A percentile compares a stretch with the other conserved stretches of the same genome.
Evolutionary conservation across 139 green algal species (phyloP).

Genomic region (Chlamydomonas sphaeroides): DNA sequence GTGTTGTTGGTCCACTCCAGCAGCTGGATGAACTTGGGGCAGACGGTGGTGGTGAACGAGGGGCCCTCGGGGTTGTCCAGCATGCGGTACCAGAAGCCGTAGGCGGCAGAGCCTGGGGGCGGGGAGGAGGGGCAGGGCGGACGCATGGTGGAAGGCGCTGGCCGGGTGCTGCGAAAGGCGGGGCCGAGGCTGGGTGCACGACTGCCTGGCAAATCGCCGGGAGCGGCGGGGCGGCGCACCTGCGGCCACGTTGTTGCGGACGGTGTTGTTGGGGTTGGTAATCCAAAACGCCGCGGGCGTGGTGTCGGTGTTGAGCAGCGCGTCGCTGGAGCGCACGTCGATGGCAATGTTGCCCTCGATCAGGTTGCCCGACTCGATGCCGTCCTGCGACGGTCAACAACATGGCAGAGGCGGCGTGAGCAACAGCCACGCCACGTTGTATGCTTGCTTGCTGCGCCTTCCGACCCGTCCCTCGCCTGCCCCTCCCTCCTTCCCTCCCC

Average conservation of each 20-base stretch:
- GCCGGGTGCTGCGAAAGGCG: too few relatives aligned
- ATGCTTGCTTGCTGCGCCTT: too few relatives aligned
- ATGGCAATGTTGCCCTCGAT: constrained; percentile 76
- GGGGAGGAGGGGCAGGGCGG: too few relatives aligned
- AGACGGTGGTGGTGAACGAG: constrained; percentile 49
- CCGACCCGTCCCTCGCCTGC: too few relatives aligned
- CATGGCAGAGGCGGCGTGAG: too few relatives aligned
- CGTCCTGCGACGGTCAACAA: constrained; percentile 33
- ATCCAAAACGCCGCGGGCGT: constrained; percentile 85
- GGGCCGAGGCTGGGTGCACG: too few relatives aligned
- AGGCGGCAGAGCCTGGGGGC: constrained; percentile 46
- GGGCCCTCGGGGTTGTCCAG: constrained; percentile 54
- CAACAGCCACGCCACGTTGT: too few relatives aligned
- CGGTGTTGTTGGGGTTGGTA: constrained; percentile 82
- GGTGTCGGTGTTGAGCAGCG: constrained; percentile 77
- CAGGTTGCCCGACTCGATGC: constrained; percentile 50
- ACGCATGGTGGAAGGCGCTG: too few relatives aligned
- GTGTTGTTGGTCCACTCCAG: constrained; percentile 67
- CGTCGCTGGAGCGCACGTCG: constrained; percentile 55
- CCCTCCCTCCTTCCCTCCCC: too few relatives aligned
- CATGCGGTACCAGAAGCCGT: constrained; percentile 65
- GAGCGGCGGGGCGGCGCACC: neutral
- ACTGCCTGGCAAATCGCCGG: too few relatives aligned
- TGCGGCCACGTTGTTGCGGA: constrained; percentile 39
- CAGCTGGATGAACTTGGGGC: constrained; percentile 65